Evolutionary conservation across 2,329 filamentous ascomycete species (phyloP), one percentile per base, ranked within the genome.

Genomic region (Colletotrichum falcatum): DNA sequence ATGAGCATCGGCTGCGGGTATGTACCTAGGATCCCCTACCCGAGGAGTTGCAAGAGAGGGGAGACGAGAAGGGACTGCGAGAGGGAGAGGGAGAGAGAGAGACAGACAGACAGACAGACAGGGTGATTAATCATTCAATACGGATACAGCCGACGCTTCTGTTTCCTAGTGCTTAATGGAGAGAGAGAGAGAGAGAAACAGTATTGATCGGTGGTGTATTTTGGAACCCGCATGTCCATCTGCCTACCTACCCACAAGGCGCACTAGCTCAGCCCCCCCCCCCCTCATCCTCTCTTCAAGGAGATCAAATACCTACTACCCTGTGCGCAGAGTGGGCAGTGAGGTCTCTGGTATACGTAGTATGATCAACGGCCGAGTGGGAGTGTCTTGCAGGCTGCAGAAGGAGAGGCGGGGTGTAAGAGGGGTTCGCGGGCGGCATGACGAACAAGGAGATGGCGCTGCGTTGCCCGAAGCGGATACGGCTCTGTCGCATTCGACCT

Each of bases 341-440:
- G 59, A 51, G 23, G 33, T 35, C 44, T 58, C 44, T 49, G n/a
- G n/a, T n/a, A n/a, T n/a, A n/a, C n/a, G n/a, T 33, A 35, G 64
- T 53, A 44, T 64, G 60, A 51, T 35, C 65, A 67, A 56, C 42
- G 48, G 56, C 35, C 6, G 37, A 18, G 14, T 20, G 46, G 18
- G 64, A 23, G 64, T 33, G 30, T 26, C 33, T 39, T 59, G 26
- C 26, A 58, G 30, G 53, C n/a, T n/a, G n/a, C n/a, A n/a, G n/a
- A n/a, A n/a, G n/a, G 49, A 23, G 46, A 26, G 49, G 65, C 53
- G 65, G 60, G 65, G 65, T n/a, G n/a, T n/a, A n/a, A n/a, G n/a
- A n/a, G n/a, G n/a, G n/a, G n/a, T n/a, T n/a, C n/a, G n/a, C n/a
- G 35, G 33, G 35, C 46, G 33, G 37, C 33, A 53, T 64, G 51